phyloP scores from a whole-genome alignment of 1,284 basidiomycete genomes.

The Peniophora sp. region DNA sequence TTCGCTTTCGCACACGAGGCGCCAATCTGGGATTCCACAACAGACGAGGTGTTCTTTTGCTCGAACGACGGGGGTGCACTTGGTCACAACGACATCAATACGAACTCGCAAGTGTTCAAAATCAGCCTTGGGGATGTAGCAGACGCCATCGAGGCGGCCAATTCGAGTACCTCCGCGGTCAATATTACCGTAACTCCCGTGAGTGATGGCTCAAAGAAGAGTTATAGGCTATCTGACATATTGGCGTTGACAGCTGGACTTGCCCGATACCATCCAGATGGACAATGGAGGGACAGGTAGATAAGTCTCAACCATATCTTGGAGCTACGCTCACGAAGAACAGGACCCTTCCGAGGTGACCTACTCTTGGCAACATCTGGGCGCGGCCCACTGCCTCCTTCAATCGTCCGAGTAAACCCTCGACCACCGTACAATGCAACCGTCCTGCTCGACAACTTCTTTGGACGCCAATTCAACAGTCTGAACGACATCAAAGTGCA shows the following conservation, averaged over 20 bases:
- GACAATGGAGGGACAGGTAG: conserved; percentile 59
- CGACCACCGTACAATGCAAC: conserved; percentile 35
- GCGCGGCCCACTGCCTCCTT: conserved; percentile 53
- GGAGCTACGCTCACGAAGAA: too few relatives aligned
- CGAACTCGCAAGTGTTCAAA: conserved; percentile 33
- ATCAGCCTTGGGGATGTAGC: conserved; percentile 28
- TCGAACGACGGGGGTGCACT: conserved; percentile 37
- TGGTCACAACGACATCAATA: conserved; percentile 33
- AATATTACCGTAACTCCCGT: conserved; percentile 51
- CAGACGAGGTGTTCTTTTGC: conserved; percentile 49
- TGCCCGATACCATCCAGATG: conserved; percentile 50
- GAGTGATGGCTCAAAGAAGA: conserved; percentile 5
- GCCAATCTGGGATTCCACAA: conserved; percentile 50
- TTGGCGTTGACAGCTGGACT: conserved; percentile 29
- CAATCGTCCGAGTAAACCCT: conserved; percentile 61
- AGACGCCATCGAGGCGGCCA: conserved; percentile 7
- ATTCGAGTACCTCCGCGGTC: conserved; percentile 25
- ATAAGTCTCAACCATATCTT: too few relatives aligned
- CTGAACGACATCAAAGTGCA: conserved; percentile 75
- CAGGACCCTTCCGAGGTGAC: conserved; percentile 44
- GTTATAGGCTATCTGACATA: conserved; percentile 6
- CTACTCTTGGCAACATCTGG: conserved; percentile 65
- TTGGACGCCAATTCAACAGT: conserved; percentile 75
- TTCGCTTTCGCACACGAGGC: conserved; percentile 74
- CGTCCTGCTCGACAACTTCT: conserved; percentile 31